These are phyloP conservation scores for Aspergillus cejpii DNA, from an alignment of 2,329 filamentous ascomycete species.

Conservation along the genomic window DNA sequence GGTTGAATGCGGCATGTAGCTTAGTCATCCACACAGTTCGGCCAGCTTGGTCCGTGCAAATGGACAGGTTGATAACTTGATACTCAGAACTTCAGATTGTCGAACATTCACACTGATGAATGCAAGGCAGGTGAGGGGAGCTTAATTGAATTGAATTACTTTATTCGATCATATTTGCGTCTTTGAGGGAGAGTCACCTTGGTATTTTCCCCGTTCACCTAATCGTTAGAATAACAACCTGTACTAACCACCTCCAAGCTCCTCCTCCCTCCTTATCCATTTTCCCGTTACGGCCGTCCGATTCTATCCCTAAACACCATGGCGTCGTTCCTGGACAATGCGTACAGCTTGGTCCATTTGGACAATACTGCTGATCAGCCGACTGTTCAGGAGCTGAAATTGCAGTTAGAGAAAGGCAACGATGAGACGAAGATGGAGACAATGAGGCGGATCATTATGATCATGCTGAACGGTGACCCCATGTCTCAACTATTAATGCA, in stretches of 20 bases:
- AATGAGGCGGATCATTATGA: constrained; percentile 90
- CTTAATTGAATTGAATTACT: constrained; percentile 26
- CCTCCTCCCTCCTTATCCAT: constrained; percentile 26
- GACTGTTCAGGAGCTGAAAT: constrained; percentile 81
- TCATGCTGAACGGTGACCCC: constrained; percentile 97
- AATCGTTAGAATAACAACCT: constrained; percentile 23
- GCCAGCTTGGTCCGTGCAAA: constrained; percentile 34
- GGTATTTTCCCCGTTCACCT: constrained; percentile 22
- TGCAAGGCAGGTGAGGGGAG: constrained; percentile 33
- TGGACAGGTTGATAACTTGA: constrained; percentile 41
- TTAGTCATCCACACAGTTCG: constrained; percentile 44
- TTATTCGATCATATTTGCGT: constrained; percentile 20
- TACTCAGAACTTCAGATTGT: constrained; percentile 28
- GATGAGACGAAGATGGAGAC: constrained; percentile 91
- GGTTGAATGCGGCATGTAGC: constrained; percentile 18
- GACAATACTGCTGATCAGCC: constrained; percentile 95
- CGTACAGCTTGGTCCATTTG: constrained; percentile 95
- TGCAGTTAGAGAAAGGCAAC: constrained; percentile 85
- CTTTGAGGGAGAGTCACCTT: constrained; percentile 24
- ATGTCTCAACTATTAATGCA: constrained; percentile 97
- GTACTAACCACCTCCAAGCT: constrained; percentile 28
- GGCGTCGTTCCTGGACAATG: constrained; percentile 88
- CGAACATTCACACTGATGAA: constrained; percentile 32
- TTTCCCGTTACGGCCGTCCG: constrained; percentile 17
- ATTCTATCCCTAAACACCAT: constrained; percentile 51